Percentiles rank a stretch among this genome's conserved stretches.
Evolutionary conservation across 106 monocot species (phyloP).

Genomic region (Dactylorhiza incarnata): DNA sequence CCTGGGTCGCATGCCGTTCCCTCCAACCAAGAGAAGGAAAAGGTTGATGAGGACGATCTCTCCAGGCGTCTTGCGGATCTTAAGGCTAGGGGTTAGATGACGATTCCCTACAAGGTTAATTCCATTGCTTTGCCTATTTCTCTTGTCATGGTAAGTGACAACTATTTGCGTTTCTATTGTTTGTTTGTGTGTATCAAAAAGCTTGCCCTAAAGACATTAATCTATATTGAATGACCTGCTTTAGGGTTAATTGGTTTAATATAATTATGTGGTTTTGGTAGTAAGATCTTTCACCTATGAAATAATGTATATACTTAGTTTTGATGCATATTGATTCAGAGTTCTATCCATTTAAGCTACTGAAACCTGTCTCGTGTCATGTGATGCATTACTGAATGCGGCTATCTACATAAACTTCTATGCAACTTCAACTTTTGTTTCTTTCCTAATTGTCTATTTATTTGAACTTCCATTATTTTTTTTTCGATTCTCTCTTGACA

Average conservation of each 20-base stretch:
- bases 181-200: background rate
- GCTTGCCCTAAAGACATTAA: background rate
- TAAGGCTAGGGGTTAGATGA: conserved; percentile 14
- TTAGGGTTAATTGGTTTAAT: background rate
- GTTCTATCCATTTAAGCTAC: background rate
- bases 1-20: conserved; percentile 15
- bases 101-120: background rate
- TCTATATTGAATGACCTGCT: background rate
- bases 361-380: background rate
- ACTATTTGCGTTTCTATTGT: background rate
- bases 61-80: conserved; percentile 18
- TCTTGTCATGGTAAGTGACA: background rate
- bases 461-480: background rate
- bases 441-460: background rate
- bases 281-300: background rate
- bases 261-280: background rate
- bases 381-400: background rate
- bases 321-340: background rate
- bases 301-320: background rate
- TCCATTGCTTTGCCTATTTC: background rate
- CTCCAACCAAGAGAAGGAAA: conserved; percentile 12
- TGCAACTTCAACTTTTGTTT: background rate
- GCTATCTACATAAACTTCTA: background rate
- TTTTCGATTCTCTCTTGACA: background rate
- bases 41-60: conserved; percentile 17